Evolutionary conservation across 2,329 filamentous ascomycete species (phyloP).

Genomic region (Calonectria pseudoturangicola): DNA sequence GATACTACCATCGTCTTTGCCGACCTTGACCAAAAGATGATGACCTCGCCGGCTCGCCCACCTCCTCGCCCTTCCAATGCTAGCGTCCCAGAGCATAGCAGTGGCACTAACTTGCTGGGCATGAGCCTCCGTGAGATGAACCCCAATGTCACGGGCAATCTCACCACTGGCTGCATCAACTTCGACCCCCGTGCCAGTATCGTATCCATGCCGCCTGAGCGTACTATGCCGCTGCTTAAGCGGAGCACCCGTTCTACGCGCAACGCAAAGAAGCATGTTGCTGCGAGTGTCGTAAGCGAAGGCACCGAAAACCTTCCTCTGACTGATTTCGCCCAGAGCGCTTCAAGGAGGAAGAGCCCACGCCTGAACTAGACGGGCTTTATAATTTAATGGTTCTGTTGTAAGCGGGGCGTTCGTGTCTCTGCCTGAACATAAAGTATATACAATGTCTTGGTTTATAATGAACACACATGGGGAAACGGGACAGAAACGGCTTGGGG

Average conservation of each 20-base stretch:
- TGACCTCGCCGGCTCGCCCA: constrained; percentile 58
- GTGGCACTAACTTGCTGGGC: constrained; percentile 56
- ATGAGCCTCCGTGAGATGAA: constrained; percentile 74
- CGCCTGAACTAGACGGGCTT: constrained; percentile 62
- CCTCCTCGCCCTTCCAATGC: constrained; percentile 55
- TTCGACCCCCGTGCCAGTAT: constrained; percentile 67
- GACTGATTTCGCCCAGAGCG: constrained; percentile 66
- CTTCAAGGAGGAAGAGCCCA: constrained; percentile 73
- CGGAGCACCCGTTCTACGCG: constrained; percentile 62
- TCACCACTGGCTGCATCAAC: constrained; percentile 59
- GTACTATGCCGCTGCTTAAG: constrained; percentile 69
- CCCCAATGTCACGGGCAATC: constrained; percentile 68
- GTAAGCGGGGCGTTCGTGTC: background rate
- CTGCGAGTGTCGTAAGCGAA: constrained; percentile 59
- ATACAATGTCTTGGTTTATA: constrained; percentile 24
- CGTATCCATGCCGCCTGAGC: constrained; percentile 63
- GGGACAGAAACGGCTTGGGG: constrained; percentile 39
- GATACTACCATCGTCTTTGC: constrained; percentile 65
- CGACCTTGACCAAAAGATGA: constrained; percentile 58
- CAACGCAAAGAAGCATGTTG: constrained; percentile 58
- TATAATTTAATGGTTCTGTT: background rate
- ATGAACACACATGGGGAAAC: constrained; percentile 17
- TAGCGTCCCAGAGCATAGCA: constrained; percentile 54
- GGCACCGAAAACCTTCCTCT: constrained; percentile 72
- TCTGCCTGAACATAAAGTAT: constrained; percentile 11